Base-by-base conservation (phyloP, 2,329 filamentous ascomycete species). In the Raffaelea ambrosiae region DNA sequence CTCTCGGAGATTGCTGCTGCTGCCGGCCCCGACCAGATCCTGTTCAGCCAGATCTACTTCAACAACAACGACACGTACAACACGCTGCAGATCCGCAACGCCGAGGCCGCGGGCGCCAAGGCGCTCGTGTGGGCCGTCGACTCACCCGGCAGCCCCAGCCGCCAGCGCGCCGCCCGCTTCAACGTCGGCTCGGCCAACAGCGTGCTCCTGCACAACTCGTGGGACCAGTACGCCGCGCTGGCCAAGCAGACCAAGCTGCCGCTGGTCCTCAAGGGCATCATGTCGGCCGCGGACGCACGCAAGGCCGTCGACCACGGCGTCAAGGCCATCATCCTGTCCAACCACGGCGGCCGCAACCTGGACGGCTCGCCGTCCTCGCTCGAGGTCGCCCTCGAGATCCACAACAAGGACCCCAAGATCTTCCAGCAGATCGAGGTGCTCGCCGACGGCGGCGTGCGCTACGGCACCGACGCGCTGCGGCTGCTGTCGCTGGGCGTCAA, bases 331-430 rank as follows among this genome's bases (percentile, higher is more conserved):
- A 49, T 73, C 18, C 57, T 76, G 5, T 69, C 65, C 11, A 76
- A 76, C 50, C 73, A 77, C 48, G 73, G 73, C 2, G 73, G 73
- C 1, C 61, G 73, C 16, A 72, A 74, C 53, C 55, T 75, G 46
- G 71, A 76, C 51, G 66, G 63, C 7, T 66, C 69, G 9, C 61
- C 67, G 22, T 65, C 69, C 5, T 63, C 66, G 3, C 59, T 74
- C 36, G 60, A 69, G 31, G 66, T 65, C 3, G 59, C 73, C 8
- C 59, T 73, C 1, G 71, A 73, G 55, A 67, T 73, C 44, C 66
- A 69, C 33, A 54, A 56, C 29, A 60, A 66, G 43, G 66, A 61
- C 45, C 71, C 71, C 0, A 60, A 64, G 44, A 63, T 73, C 19
- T 66, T 73, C 42, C 57, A 61, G 2, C 53, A 61, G 45, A 51